Conservation (phyloP, 768 basidiomycete species). For the Hysterangium stoloniferum region DNA sequence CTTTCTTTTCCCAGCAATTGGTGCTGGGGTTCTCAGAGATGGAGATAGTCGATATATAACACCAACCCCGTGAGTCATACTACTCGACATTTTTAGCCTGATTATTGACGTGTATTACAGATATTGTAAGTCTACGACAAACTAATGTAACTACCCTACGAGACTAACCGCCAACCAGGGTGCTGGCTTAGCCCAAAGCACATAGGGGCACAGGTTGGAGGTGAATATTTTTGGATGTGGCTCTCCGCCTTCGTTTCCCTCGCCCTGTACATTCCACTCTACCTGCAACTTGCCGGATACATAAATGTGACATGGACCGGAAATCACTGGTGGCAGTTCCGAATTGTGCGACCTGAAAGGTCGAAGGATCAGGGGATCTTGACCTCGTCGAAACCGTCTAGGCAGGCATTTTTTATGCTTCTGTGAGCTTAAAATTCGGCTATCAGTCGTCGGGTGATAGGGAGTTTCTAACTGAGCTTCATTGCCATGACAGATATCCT, state of each 20-base stretch:
- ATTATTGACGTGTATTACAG: not conserved
- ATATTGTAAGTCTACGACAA: constrained; percentile 2
- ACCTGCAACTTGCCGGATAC: constrained; percentile 30
- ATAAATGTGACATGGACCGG: constrained; percentile 21
- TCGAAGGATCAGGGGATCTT: constrained; percentile 9
- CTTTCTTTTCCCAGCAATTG: not conserved
- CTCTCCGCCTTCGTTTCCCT: constrained; percentile 28
- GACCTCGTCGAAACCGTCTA: constrained; percentile 6
- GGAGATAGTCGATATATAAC: constrained; percentile 5
- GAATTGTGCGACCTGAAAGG: not conserved
- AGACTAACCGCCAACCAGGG: constrained; percentile 20
- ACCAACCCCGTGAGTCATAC: not conserved
- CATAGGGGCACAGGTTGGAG: constrained; percentile 26
- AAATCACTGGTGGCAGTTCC: constrained; percentile 29
- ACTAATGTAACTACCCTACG: not conserved
- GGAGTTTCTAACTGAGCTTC: not conserved
- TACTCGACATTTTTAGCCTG: not conserved
- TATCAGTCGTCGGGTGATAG: no score
- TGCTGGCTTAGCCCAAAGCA: constrained; percentile 35
- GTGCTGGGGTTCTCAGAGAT: not conserved
- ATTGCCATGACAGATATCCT: constrained; percentile 28
- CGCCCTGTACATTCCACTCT: constrained; percentile 29
- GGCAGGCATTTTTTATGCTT: constrained; percentile 12
- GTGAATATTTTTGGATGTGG: constrained; percentile 43
- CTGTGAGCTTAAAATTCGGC: constrained; percentile 4